A percentile compares a stretch with the other conserved stretches of the same genome.
phyloP scores from a whole-genome alignment of 345 rosid genomes.

The Eucalyptus cladocalyx region DNA sequence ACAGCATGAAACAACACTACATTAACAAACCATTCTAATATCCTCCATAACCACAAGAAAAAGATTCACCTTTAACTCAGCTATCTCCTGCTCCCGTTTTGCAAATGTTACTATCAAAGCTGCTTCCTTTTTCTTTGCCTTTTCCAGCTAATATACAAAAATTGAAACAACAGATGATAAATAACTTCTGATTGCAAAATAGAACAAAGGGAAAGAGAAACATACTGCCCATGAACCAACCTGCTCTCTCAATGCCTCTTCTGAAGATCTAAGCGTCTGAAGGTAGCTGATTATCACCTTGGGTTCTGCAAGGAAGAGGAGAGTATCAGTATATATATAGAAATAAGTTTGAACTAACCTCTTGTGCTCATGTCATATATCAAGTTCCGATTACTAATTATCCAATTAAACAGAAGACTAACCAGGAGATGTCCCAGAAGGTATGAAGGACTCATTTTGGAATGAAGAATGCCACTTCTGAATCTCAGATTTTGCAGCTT shows the following conservation, averaged over 20 bases:
- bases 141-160: conserved; percentile 56
- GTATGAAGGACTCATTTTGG: conserved; percentile 58
- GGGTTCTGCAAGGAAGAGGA: conserved; percentile 43
- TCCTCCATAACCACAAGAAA: not conserved
- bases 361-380: not conserved
- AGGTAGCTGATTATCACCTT: conserved; percentile 57
- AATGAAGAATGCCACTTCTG: conserved; percentile 79
- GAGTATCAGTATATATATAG: not conserved
- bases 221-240: conserved; percentile 9
- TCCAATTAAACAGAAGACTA: conserved; percentile 12
- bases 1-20: not conserved
- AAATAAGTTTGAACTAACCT: not conserved
- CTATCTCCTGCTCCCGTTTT: conserved; percentile 89
- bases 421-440: conserved; percentile 71
- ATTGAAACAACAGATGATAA: not conserved
- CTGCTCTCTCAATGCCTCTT: conserved; percentile 83
- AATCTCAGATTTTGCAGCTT: conserved; percentile 67
- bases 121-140: conserved; percentile 95
- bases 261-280: conserved; percentile 72
- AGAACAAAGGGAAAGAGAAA: not conserved
- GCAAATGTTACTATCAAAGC: conserved; percentile 93
- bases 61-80: conserved; percentile 63
- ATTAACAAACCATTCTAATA: not conserved
- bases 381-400: not conserved
- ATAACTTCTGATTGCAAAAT: not conserved